Evolutionary conservation across 441 rosid species (phyloP), one percentile per base, ranked within the genome.

Genomic region (Biscutella laevigata): DNA sequence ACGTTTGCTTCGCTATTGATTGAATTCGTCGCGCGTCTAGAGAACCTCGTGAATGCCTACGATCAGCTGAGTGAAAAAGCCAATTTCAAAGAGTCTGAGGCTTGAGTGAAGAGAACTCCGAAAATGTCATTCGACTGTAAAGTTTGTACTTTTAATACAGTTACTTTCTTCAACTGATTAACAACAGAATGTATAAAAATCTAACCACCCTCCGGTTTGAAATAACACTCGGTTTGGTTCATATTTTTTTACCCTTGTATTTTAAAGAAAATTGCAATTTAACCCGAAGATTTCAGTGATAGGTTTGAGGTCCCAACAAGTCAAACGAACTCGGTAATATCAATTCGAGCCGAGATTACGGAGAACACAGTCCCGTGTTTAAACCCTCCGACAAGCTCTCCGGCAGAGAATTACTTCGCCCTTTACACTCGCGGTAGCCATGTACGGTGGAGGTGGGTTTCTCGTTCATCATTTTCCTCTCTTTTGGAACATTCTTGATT

Each of bases 401-500:
- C 24, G 55, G 19, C 8, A 21, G 25, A 57, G 8, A 58, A 36
- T 1, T 33, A 13, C 54, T 30, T 16, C 38, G 13, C 7, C 14
- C 6, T 57, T n/a, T 3, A n/a, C 41, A 7, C 21, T 36, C 19
- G n/a, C 62, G 12, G 56, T 67, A 66, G 68, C 64, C 77, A 89
- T 89, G 97, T 86, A 86, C 61, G 97, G 97, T 17, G 97, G 97
- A 12, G 97, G 97, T 89, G 58, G 69, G 85, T 79, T n/a, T 56
- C 2, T 13, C 4, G n/a, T 20, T 53, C 27, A 17, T 14, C n/a
- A n/a, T n/a, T n/a, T n/a, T n/a, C n/a, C n/a, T n/a, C n/a, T n/a
- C 11, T 11, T 51, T 20, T 7, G 6, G 6, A 22, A 32, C 11
- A 43, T 30, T 26, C 1, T 21, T 42, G 17, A 22, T 27, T 4